Evolutionary conservation across 441 rosid genomes (phyloP), one percentile per base, ranked within the genome.

Genomic region (Populus tomentosa): DNA sequence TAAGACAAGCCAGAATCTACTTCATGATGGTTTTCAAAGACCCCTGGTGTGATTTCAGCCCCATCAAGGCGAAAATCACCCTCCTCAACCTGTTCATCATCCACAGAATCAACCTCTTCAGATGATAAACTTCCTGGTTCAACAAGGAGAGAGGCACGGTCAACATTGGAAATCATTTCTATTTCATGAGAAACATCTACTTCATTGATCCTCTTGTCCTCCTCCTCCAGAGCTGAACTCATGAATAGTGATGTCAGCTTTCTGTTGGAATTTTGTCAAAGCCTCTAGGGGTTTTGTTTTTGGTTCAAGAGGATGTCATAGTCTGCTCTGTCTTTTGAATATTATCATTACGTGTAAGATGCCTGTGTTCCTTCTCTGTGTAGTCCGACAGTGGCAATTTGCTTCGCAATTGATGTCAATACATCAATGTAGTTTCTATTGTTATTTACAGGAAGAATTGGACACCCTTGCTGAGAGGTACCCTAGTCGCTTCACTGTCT

Each of bases 401-500:
- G 40, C 40, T 36, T 4, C 5, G 40, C 5, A 36, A 36, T 36
- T 36, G 40, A 36, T 36, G 40, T 36, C 40, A 40, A 56, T 16
- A 59, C 65, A 66, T 78, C 30, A 40, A 36, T 26, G 4, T 21
- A 64, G 18, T 67, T 36, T 67, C 11, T 56, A 10, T 26, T 72
- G 24, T 40, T 64, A 42, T 64, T 70, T 79, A 64, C 90, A 96
- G 98, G 92, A 89, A 77, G 98, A 96, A 82, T 77, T 94, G 82
- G 98, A 94, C 70, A 77, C 83, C 82, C 89, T 96, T 82, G 88
- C 92, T 18, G 46, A 87, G 18, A 85, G 75, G n/a, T 90, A 89
- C 79, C 90, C 98, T 2, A 89, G 85, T 67, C 91, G 90, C 72
- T 94, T 92, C 86, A 87, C 86, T 72, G 72, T 92, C 73, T 94